Evolutionary conservation across 495 filamentous ascomycete genomes (phyloP), one percentile per base, ranked within the genome.

Genomic region (Penicillium waksmanii): DNA sequence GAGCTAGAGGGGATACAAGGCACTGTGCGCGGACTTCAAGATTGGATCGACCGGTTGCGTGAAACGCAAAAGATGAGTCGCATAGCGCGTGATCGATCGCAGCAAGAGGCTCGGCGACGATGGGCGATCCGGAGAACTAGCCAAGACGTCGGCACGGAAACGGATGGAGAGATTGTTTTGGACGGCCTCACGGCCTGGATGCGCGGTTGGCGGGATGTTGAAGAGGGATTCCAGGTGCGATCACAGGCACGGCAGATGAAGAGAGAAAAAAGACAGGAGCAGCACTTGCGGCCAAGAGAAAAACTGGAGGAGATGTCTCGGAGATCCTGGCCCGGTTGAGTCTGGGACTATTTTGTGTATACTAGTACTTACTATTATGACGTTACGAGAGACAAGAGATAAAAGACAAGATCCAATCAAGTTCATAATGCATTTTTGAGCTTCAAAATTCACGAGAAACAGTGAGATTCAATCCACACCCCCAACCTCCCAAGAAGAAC

Each of bases 171-270:
- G 36, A 56, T 59, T 23, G 62, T 77, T 11, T 50, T 75, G 12
- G 76, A 79, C 15, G 76, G 74, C 0, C 67, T 77, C 8, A 65
- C 49, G 17, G 76, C 70, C 8, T 79, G 74, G 74, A 76, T 77
- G 74, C 66, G 73, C 9, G 76, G 74, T 12, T 76, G 74, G 74
- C 70, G 66, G 51, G 74, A 77, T 62, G 65, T 72, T 13, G 71
- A 76, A 63, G 74, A 75, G 52, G 76, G 65, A 6, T 74, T 73
- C 47, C 60, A 61, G 31, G 46, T 60, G n/a, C 66, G 72, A 53
- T 64, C 69, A 47, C 65, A 35, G 25, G 63, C 57, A 15, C 68
- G 76, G 21, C 63, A 56, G 19, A 35, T 43, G 35, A 54, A 65
- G 60, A 63, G 68, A 42, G 66, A 73, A 34, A 54, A 55, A 48